Base-by-base conservation (phyloP, 129 eudicot species). In the Escallonia herrerae region DNA sequence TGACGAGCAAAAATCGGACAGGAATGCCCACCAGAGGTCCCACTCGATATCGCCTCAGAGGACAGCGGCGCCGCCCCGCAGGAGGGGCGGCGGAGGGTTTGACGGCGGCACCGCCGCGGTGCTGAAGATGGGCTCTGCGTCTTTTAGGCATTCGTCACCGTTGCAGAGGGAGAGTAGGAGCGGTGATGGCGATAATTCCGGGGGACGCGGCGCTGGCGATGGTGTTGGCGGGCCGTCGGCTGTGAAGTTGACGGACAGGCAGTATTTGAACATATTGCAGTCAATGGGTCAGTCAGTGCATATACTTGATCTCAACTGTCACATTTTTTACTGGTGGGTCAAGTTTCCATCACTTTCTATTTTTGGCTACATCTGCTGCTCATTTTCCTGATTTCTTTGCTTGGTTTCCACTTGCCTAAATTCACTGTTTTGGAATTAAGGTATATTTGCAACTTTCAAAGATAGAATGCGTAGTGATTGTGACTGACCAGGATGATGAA, bases 211-310 rank as follows among this genome's bases (percentile, higher is more conserved):
- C 49, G 50, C 15, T 14, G 15, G 40, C 7, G 58, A 33, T 8
- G 33, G 22, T 2, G 33, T 7, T 61, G 66, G 56, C 13, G 79
- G 73, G 60, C 74, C 83, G 40, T 72, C 83, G 53, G 83, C 84
- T 48, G 81, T 83, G 60, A 82, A 86, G 77, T 89, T 94, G 45
- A 79, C 86, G n/a, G 99, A 94, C 55, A 74, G 76, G 59, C 90
- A 87, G 78, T 91, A 87, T 72, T 81, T 91, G 87, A 91, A 85
- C 60, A 87, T 91, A 72, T 74, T 94, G 82, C 93, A 94, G 74
- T 94, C 97, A 39, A 89, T 94, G 90, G 99, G 99, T 53, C 99
- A 94, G 70, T 63, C 95, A 13, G 93, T 94, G 72, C 99, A 94
- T 74, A 94, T 94, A 77, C 72, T 64, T 61, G 93, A 94, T 76